A percentile compares a stretch with the other conserved stretches of the same genome.
phyloP scores from a whole-genome alignment of 106 monocot genomes.

The Dioscorea dumetorum region DNA sequence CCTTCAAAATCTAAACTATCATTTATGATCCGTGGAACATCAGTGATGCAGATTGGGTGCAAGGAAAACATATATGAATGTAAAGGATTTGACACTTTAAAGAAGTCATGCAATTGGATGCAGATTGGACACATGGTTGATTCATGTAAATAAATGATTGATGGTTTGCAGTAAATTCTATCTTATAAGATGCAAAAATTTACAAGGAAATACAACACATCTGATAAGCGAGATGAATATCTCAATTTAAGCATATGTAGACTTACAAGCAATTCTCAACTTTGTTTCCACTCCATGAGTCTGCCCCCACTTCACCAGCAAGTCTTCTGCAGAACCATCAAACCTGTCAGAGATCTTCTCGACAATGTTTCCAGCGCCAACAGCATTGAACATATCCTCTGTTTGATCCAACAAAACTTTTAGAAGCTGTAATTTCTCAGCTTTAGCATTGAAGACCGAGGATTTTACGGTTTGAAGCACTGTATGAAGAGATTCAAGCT shows the following conservation, averaged over 20 bases:
- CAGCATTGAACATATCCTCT: conserved; percentile 25
- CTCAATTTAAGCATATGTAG: neutral
- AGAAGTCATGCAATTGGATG: too few relatives aligned
- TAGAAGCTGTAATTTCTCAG: conserved; percentile 23
- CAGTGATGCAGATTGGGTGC: neutral
- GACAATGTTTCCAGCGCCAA: conserved; percentile 15
- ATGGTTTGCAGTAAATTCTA: too few relatives aligned
- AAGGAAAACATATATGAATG: neutral
- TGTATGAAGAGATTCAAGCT: conserved; percentile 75
- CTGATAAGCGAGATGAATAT: too few relatives aligned
- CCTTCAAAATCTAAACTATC: conserved; percentile 67
- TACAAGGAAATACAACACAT: too few relatives aligned
- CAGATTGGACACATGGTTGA: too few relatives aligned
- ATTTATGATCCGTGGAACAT: neutral
- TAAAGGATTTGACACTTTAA: too few relatives aligned
- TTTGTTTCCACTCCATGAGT: conserved; percentile 57
- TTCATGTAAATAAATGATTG: too few relatives aligned
- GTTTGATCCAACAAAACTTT: conserved; percentile 25
- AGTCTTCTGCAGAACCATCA: conserved; percentile 31
- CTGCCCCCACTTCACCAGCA: conserved; percentile 62
- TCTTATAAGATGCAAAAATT: too few relatives aligned
- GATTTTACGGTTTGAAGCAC: conserved; percentile 32
- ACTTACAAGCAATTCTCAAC: conserved; percentile 69
- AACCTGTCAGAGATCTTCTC: conserved; percentile 15
- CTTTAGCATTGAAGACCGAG: conserved; percentile 11